These are phyloP conservation scores for Diplotaxis tenuifolia DNA, from an alignment of 345 rosid genomes.

Conservation along the genomic window DNA sequence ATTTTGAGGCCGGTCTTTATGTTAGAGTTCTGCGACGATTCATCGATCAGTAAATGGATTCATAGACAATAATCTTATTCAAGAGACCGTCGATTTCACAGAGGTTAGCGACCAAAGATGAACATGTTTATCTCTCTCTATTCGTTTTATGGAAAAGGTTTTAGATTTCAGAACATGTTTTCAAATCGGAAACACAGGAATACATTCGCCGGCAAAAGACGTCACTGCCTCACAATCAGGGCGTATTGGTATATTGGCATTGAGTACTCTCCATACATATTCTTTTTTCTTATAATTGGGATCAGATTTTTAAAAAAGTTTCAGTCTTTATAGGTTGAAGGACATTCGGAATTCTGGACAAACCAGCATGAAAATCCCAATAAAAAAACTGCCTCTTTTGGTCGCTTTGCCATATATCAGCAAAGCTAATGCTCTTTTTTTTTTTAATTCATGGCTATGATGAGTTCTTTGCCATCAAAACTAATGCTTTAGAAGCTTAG, in stretches of 20 bases:
- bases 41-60: too few species aligned
- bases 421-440: background rate
- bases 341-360: background rate
- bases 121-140: background rate
- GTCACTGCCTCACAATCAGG: too few species aligned
- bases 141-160: background rate
- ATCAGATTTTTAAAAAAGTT: too few species aligned
- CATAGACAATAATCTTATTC: background rate
- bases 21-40: too few species aligned
- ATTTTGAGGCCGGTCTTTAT: too few species aligned
- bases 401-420: background rate
- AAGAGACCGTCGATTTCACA: background rate
- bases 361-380: slow-evolving; percentile 21
- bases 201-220: too few species aligned
- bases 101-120: background rate
- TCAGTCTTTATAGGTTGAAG: too few species aligned
- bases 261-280: too few species aligned
- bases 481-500: background rate
- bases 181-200: too few species aligned
- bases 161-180: background rate
- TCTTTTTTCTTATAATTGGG: too few species aligned
- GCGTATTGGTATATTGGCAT: too few species aligned
- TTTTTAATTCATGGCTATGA: background rate
- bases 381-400: background rate
- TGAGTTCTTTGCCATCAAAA: too few species aligned